phyloP scores from a whole-genome alignment of 2,329 filamentous ascomycete species.

The Thielaviopsis punctulata region DNA sequence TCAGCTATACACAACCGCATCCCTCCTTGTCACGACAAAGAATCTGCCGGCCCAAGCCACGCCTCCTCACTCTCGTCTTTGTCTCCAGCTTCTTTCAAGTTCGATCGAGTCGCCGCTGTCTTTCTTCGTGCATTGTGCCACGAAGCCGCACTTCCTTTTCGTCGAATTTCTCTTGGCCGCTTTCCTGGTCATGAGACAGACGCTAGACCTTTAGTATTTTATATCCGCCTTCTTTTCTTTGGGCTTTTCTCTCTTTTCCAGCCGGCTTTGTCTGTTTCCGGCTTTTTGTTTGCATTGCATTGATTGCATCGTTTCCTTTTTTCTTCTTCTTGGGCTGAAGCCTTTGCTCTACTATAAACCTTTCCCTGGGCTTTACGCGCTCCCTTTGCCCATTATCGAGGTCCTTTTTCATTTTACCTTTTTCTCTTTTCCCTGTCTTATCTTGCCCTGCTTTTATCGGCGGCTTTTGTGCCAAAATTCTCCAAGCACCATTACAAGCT shows the following conservation, averaged over 20 bases:
- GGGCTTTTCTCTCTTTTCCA: neutral
- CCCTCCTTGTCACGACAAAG: neutral
- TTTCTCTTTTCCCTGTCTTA: slow-evolving; percentile 5
- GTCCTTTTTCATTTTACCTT: neutral
- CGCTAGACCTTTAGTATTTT: neutral
- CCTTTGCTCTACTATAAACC: neutral
- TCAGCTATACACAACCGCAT: neutral
- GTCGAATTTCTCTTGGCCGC: neutral
- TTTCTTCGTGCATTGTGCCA: no score
- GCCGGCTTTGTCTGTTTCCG: neutral
- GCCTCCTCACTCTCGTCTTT: neutral
- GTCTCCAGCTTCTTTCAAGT: neutral
- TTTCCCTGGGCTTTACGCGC: neutral
- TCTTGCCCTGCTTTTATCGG: neutral
- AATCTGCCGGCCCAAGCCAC: neutral
- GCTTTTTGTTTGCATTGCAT: slow-evolving; percentile 3
- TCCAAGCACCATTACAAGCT: no score
- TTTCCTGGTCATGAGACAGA: neutral
- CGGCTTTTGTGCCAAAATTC: no score
- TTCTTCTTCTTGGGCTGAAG: neutral
- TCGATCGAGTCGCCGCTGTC: neutral
- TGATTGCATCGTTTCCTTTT: slow-evolving; percentile 5
- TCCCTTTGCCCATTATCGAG: neutral
- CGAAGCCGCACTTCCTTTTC: no score
- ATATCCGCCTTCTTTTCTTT: neutral